Conservation (phyloP, 352 stramenopile genomes). For the Phytophthora melonis region DNA sequence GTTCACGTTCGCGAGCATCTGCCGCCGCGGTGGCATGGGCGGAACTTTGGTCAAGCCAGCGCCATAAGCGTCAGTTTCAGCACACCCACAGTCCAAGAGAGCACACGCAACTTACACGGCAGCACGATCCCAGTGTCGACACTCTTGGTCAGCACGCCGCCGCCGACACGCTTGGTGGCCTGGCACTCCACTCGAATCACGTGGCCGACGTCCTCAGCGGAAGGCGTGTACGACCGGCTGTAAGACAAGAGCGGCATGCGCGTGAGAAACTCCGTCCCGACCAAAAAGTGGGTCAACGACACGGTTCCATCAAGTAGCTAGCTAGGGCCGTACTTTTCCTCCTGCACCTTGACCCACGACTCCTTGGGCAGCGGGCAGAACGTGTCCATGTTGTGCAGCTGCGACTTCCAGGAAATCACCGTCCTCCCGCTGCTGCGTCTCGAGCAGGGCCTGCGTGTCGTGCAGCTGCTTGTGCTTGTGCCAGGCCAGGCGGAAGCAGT, state of each 20-base stretch:
- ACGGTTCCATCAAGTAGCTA: constrained; percentile 34
- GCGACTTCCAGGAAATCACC: constrained; percentile 60
- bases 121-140: constrained; percentile 89
- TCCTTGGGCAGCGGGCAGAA: constrained; percentile 66
- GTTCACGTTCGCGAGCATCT: constrained; percentile 87
- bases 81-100: constrained; percentile 33
- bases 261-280: constrained; percentile 41
- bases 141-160: constrained; percentile 69
- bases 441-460: constrained; percentile 38
- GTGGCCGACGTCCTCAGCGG: constrained; percentile 72
- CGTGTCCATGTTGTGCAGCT: constrained; percentile 65
- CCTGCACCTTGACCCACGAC: constrained; percentile 69
- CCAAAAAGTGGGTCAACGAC: constrained; percentile 34
- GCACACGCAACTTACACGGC: constrained; percentile 69
- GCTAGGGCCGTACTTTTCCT: constrained; percentile 61
- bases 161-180: constrained; percentile 64
- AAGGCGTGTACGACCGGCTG: constrained; percentile 78
- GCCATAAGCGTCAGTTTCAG: constrained; percentile 38
- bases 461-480: constrained; percentile 76
- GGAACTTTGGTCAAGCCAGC: constrained; percentile 59
- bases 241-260: constrained; percentile 42
- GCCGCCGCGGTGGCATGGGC: constrained; percentile 72
- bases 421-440: constrained; percentile 26
- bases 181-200: constrained; percentile 86
- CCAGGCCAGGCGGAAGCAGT: constrained; percentile 77